Conservation (phyloP, 805 yeast species). For the Wickerhamiella shivajii region DNA sequence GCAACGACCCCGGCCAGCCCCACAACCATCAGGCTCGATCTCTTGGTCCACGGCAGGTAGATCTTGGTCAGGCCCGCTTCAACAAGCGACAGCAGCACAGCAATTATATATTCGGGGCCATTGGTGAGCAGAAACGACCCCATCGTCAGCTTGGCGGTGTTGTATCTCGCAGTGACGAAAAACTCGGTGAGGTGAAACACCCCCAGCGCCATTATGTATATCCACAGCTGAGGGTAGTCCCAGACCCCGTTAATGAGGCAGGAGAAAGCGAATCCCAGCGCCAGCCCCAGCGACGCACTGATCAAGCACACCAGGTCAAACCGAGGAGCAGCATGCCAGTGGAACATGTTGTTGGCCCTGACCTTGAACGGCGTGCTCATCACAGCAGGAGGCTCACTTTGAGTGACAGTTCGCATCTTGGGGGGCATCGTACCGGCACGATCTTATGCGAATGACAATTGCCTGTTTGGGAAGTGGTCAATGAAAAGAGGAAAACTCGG, state of each 20-base stretch:
- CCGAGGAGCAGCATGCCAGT: no score
- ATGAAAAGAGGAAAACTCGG: no score
- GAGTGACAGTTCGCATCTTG: no score
- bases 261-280: no score
- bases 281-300: no score
- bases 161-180: constrained; percentile 61
- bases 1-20: constrained; percentile 37
- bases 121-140: constrained; percentile 59
- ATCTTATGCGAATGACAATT: no score
- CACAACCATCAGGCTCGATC: constrained; percentile 17
- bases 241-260: neutral
- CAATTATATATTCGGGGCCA: constrained; percentile 41
- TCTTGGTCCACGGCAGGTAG: constrained; percentile 18
- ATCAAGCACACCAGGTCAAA: no score
- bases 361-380: no score
- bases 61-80: constrained; percentile 35
- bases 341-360: no score
- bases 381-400: no score
- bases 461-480: no score
- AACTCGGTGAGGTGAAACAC: constrained; percentile 75
- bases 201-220: constrained; percentile 40
- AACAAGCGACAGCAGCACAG: constrained; percentile 39
- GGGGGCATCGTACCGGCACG: no score
- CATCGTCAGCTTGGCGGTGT: constrained; percentile 46
- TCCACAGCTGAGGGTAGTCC: constrained; percentile 21